Conservation (phyloP, 495 filamentous ascomycete species). For the Neurospora tetraspora region DNA sequence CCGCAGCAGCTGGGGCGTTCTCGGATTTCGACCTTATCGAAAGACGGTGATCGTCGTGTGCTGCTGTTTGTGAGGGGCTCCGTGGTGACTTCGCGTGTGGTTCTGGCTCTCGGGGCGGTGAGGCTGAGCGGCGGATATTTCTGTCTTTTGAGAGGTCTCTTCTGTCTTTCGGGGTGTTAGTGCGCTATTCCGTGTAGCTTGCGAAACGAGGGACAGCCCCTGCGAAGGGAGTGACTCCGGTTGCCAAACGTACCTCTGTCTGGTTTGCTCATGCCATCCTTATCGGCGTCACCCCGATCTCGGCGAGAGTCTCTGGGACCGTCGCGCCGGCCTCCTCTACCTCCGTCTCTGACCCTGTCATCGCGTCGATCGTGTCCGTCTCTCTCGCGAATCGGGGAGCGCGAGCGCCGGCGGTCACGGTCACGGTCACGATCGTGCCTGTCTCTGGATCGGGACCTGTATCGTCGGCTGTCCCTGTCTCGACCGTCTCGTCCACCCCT, state of each 20-base stretch:
- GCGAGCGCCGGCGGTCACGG: slow-evolving; percentile 20
- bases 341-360: slow-evolving; percentile 5
- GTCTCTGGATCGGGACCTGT: slow-evolving; percentile 33
- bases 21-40: slow-evolving; percentile 14
- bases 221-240: background rate
- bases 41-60: slow-evolving; percentile 8
- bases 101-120: slow-evolving; percentile 18
- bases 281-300: background rate
- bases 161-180: slow-evolving; percentile 19
- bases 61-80: slow-evolving; percentile 11
- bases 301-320: background rate
- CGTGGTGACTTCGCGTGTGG: slow-evolving; percentile 22
- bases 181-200: too few species aligned
- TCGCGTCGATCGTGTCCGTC: slow-evolving; percentile 22
- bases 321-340: slow-evolving; percentile 5
- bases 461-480: slow-evolving; percentile 21
- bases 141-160: slow-evolving; percentile 9
- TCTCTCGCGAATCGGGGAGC: slow-evolving; percentile 27
- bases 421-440: slow-evolving; percentile 11
- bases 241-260: slow-evolving; percentile 23
- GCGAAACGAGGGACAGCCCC: background rate
- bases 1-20: slow-evolving; percentile 30
- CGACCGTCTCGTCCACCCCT: slow-evolving; percentile 3
- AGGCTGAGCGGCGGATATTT: background rate
- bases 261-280: slow-evolving; percentile 6